These are phyloP conservation scores for Kwoniella botswanensis DNA, from an alignment of 768 basidiomycete genomes.

Conservation along the genomic window DNA sequence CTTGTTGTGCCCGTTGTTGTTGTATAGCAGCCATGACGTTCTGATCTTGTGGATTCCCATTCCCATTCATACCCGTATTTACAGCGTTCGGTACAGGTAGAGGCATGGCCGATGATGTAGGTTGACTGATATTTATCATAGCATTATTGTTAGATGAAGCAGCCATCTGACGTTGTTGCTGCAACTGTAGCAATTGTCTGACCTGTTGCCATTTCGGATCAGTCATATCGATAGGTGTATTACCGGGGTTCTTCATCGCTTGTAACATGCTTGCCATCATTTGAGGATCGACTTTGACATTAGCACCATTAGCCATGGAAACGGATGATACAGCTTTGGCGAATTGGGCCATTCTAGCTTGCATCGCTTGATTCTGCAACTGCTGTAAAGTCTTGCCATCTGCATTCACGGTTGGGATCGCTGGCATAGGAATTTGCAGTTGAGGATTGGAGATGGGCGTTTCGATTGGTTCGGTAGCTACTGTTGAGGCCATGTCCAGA, in stretches of 20 bases:
- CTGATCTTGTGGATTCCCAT: slow-evolving; percentile 6
- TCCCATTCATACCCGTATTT: not conserved
- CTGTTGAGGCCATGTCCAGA: slow-evolving; percentile 25
- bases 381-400: slow-evolving; percentile 15
- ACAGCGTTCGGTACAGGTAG: not conserved
- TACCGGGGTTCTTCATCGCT: slow-evolving; percentile 29
- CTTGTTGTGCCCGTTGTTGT: slow-evolving; percentile 23
- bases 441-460: slow-evolving; percentile 24
- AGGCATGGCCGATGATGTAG: not conserved
- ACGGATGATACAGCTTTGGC: slow-evolving; percentile 22
- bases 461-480: slow-evolving; percentile 26
- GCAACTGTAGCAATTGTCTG: slow-evolving; percentile 21
- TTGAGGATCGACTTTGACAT: slow-evolving; percentile 25
- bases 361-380: slow-evolving; percentile 28
- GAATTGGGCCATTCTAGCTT: slow-evolving; percentile 23
- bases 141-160: slow-evolving; percentile 1
- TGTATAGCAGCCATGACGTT: slow-evolving; percentile 28
- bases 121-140: not conserved
- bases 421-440: not conserved
- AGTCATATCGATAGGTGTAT: slow-evolving; percentile 27
- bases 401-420: not conserved
- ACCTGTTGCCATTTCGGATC: slow-evolving; percentile 31
- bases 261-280: slow-evolving; percentile 33
- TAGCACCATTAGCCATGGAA: not conserved
- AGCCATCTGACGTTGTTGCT: slow-evolving; percentile 17